Evolutionary conservation across 2,329 filamentous ascomycete species (phyloP), one percentile per base, ranked within the genome.

Genomic region (Colletotrichum orchidophilum): DNA sequence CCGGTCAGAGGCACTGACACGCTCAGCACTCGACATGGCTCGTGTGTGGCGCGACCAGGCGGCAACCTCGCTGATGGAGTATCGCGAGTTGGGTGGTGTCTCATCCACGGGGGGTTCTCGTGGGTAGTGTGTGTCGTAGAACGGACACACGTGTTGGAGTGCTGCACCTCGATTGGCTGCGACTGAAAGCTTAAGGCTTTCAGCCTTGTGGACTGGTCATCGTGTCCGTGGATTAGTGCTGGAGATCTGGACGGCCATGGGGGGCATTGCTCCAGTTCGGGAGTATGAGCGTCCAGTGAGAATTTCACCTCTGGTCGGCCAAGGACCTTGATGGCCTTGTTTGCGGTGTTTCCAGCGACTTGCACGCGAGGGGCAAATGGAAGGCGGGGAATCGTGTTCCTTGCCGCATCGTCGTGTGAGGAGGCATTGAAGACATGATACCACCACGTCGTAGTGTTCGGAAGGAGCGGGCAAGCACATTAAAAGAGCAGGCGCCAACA

Each of bases 161-260:
- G 24, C 53, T 50, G 58, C 52, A 21, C 53, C 69, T 71, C 69
- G 64, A 71, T 71, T 71, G 69, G 69, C 58, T 71, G 33, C 15
- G 13, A 13, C 12, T 42, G 8, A 39, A 35, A 33, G 29, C 11
- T 42, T 12, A 39, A 49, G 26, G 29, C 60, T 54, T 63, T 71
- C 68, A 71, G 69, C 69, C 69, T 63, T 69, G 64, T 71, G 64
- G 65, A 61, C 65, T 61, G 46, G 50, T 46, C 50, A 55, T 58
- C 55, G 67, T 70, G 63, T 61, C 55, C 53, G 46, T 61, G 35
- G 35, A 26, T 33, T 54, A 26, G 66, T 49, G 24, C 53, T 69
- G 60, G 58, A 39, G 60, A 69, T 54, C 39, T 50, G 24, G 26
- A 39, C 18, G 33, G 46, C n/a, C n/a, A n/a, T n/a, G n/a, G n/a